phyloP scores from a whole-genome alignment of 176 grass and related monocot species.

The Eragrostis nindensis region DNA sequence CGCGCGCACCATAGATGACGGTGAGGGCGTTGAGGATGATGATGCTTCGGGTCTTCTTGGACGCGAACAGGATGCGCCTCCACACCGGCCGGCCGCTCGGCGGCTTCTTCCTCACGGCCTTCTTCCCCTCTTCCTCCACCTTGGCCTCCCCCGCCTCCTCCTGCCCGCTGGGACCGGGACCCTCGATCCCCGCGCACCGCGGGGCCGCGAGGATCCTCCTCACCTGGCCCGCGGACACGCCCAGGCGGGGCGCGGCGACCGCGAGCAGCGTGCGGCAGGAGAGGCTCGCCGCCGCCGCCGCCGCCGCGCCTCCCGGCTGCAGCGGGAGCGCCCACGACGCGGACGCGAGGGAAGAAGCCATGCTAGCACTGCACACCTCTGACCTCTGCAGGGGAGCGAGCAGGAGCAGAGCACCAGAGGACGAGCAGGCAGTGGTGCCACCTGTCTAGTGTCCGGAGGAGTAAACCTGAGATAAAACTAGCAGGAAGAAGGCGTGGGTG shows the following conservation, averaged over 20 bases:
- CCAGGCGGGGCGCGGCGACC: conserved; percentile 21
- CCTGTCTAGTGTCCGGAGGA: neutral
- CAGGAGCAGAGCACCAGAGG: too few species aligned
- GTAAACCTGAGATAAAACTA: neutral
- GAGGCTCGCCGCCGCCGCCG: neutral
- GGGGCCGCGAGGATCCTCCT: conserved; percentile 20
- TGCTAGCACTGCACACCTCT: neutral
- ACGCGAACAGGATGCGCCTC: conserved; percentile 92
- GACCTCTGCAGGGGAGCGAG: neutral
- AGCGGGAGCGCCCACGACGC: conserved; percentile 47
- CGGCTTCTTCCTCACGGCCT: conserved; percentile 32
- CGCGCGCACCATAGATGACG: conserved; percentile 85
- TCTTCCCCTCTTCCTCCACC: neutral
- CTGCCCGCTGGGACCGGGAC: neutral
- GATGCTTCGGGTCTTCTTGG: conserved; percentile 90
- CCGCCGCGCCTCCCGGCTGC: conserved; percentile 21
- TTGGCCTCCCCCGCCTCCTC: neutral
- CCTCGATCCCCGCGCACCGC: conserved; percentile 32
- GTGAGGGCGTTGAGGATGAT: conserved; percentile 92
- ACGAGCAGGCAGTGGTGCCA: neutral
- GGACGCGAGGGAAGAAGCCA: conserved; percentile 45
- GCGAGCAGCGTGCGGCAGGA: conserved; percentile 39
- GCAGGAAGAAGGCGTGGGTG: neutral
- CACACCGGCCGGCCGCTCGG: conserved; percentile 54
- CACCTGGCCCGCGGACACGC: conserved; percentile 4